phyloP scores from a whole-genome alignment of 148 eudicot genomes.

The Euryodendron excelsum region DNA sequence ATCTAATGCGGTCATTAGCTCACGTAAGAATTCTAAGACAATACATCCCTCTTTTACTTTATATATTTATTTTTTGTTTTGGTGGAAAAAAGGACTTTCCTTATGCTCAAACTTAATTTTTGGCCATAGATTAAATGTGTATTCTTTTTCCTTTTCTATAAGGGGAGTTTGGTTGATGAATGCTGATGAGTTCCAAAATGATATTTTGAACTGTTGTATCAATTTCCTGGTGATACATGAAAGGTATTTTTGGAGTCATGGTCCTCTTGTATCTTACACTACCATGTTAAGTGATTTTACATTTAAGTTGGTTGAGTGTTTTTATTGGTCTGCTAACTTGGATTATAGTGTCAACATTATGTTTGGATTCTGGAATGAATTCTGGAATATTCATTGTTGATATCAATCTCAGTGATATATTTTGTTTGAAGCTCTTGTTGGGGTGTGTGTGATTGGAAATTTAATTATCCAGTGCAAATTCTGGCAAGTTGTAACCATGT shows the following conservation, averaged over 20 bases:
- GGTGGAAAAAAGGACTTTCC: neutral
- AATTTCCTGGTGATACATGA: neutral
- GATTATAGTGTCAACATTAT: no score
- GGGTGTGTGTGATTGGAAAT: no score
- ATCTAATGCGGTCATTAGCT: neutral
- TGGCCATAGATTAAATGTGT: neutral
- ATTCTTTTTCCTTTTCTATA: neutral
- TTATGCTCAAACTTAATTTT: neutral
- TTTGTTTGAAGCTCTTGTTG: no score
- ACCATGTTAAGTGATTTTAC: neutral
- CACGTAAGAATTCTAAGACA: neutral
- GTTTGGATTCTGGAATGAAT: no score
- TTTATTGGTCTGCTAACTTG: neutral
- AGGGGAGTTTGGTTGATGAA: neutral
- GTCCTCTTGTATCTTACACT: neutral
- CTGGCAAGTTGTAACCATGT: no score
- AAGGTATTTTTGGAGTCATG: neutral
- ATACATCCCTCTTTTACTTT: neutral
- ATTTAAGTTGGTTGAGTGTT: neutral
- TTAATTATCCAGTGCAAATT: no score
- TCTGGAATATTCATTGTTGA: no score
- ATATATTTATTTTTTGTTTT: no score
- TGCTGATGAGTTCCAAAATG: neutral
- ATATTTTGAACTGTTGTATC: neutral
- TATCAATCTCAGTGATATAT: no score